Percentiles rank a stretch among this genome's conserved stretches.
These are phyloP conservation scores for Sicyos edulis DNA, from an alignment of 306 rosid species.

Conservation along the genomic window DNA sequence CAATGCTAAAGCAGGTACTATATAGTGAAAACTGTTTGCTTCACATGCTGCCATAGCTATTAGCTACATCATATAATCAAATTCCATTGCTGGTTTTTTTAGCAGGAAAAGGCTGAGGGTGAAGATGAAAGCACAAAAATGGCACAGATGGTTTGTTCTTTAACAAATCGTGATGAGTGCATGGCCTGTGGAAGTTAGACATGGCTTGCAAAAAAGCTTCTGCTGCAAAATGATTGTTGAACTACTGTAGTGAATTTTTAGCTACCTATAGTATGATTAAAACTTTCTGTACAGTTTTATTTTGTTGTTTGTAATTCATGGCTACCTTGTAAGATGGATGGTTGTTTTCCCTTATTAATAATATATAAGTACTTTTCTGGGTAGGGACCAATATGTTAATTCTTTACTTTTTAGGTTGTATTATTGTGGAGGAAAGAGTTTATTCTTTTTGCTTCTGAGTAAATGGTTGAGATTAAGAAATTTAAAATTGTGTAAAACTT, in stretches of 20 bases:
- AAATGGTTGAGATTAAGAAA: too few relatives aligned
- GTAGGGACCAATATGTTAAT: neutral
- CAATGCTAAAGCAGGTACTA: slow-evolving; percentile 44
- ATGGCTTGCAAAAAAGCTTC: neutral
- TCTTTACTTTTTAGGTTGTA: neutral
- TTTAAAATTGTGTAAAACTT: too few relatives aligned
- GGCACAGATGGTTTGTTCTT: slow-evolving; percentile 87
- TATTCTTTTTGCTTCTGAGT: too few relatives aligned
- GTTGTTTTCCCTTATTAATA: too few relatives aligned
- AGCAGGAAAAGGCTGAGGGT: slow-evolving; percentile 40
- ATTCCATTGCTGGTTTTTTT: neutral
- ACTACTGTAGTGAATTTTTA: too few relatives aligned
- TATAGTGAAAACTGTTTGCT: neutral
- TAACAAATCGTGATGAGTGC: slow-evolving; percentile 75
- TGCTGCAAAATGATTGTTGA: too few relatives aligned
- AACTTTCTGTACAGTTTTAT: too few relatives aligned
- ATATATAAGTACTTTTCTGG: too few relatives aligned
- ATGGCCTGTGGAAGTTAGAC: slow-evolving; percentile 74
- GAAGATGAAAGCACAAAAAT: slow-evolving; percentile 52
- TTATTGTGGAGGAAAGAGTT: neutral
- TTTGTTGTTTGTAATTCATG: too few relatives aligned
- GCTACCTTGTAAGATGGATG: too few relatives aligned
- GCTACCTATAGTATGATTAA: too few relatives aligned
- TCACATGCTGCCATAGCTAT: neutral
- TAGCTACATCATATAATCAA: neutral